Evolutionary conservation across 2,329 filamentous ascomycete genomes (phyloP), one percentile per base, ranked within the genome.

Genomic region (Claviceps sp.): DNA sequence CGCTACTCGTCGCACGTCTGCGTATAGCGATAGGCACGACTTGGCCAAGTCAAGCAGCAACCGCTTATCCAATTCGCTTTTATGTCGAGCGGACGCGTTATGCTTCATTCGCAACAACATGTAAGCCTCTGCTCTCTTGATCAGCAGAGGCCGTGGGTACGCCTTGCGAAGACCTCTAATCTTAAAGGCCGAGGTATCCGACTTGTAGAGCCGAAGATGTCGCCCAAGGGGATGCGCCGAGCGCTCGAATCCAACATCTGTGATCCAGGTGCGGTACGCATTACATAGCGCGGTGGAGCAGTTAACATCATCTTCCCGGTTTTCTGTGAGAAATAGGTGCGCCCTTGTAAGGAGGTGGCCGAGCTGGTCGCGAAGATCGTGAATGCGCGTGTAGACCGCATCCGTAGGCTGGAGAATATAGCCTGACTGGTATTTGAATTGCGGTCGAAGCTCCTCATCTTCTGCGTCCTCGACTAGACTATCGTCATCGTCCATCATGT

Each of bases 221-320:
- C 93, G 79, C 65, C 98, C 93, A 9, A 97, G 74, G 2, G 94
- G 87, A 65, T 96, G 93, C 0, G 93, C 91, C 18, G 91, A 96
- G 54, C 91, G 79, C 69, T 98, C 93, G 54, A 96, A 94, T 18
- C 94, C 93, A 42, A 98, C 90, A 62, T 98, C 93, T 1, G 95
- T 89, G 61, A 98, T 97, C 89, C 90, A 98, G 8, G 88, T 93
- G 44, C 89, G 79, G 65, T 96, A 98, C 1, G 91, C 88, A 22
- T 86, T 86, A 67, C 95, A 98, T 2, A 98, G 70, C 0, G 90
- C 82, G 24, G 89, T 95, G 69, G 98, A 98, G 68, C 89, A 96
- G 16, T 87, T 82, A 1, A 98, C 93, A 64, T 98, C 93, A 62
- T 98, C 93, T 64, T 97, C 88, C 63, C 95, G 90, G 55, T 91